A percentile compares a stretch with the other conserved stretches of the same genome.
Conservation (phyloP, 1,139 yeast species). For the Hemisphaericaspora subhashii region DNA sequence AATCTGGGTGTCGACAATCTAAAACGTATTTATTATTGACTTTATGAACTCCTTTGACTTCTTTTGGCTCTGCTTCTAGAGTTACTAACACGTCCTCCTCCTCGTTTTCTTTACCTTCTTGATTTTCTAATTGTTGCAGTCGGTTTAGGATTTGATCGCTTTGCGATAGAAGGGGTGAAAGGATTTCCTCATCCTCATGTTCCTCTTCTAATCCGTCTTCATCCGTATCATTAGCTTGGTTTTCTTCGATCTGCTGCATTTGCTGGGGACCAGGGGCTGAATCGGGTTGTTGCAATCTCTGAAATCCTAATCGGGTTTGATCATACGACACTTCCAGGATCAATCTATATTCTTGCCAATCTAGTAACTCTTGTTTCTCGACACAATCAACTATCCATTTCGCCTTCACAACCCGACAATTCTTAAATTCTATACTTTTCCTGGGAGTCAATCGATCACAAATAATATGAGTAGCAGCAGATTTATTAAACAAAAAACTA, state of each 20-base stretch:
- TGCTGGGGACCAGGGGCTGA: not conserved
- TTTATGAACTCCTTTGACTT: constrained; percentile 12
- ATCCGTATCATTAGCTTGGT: constrained; percentile 1
- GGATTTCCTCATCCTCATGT: constrained; percentile 6
- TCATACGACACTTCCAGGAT: constrained; percentile 54
- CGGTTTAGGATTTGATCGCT: constrained; percentile 7
- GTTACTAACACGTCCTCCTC: constrained; percentile 10
- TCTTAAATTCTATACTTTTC: constrained; percentile 62
- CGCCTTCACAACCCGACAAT: constrained; percentile 77
- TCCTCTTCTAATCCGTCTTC: constrained; percentile 11
- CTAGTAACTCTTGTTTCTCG: constrained; percentile 42
- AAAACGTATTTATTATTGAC: constrained; percentile 18
- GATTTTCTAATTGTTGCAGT: constrained; percentile 11
- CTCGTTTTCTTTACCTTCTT: constrained; percentile 8
- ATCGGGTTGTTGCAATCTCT: not conserved
- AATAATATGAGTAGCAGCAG: constrained; percentile 79
- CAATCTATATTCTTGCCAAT: constrained; percentile 68
- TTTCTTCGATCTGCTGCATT: constrained; percentile 5
- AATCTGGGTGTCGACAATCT: constrained; percentile 79
- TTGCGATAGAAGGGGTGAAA: constrained; percentile 1
- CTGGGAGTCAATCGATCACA: constrained; percentile 79
- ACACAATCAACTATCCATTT: constrained; percentile 78
- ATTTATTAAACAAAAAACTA: constrained; percentile 66
- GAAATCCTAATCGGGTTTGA: constrained; percentile 40
- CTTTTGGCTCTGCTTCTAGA: constrained; percentile 8